Evolutionary conservation across 2,329 filamentous ascomycete species (phyloP), one percentile per base, ranked within the genome.

Genomic region (Periglandula ipomoeae): DNA sequence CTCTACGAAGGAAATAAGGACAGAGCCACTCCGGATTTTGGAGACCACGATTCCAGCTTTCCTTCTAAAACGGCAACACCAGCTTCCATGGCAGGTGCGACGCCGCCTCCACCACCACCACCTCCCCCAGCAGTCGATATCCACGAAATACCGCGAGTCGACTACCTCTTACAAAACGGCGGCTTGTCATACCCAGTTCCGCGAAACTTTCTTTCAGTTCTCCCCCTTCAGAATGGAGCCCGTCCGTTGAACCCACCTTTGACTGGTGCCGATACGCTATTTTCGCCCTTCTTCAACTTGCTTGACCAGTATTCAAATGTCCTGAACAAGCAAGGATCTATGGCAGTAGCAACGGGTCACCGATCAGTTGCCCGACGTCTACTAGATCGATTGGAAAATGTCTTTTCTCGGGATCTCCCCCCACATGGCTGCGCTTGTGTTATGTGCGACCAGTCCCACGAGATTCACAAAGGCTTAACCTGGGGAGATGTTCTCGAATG

Each of bases 401-500:
- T 98, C 8, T 97, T 98, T 66, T 90, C 89, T 2, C 79, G 93
- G 51, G 91, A 97, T 60, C 83, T 98, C 32, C 90, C 90, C 0
- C 82, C 82, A 0, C 83, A 95, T 59, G 82, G 84, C n/a, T 97
- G 91, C 63, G 71, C 75, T 39, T 97, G 91, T 64, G 73, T 93
- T 49, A 87, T 96, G 74, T 97, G 91, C 61, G 79, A 84, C 42
- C 72, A 68, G 11, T 69, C 69, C 3, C 70, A 78, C 34, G 76
- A 82, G 34, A 78, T 84, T 15, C 79, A 82, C 53, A 77, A 75
- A 48, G 90, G 89, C 2, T 74, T 96, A 26, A 93, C 88, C 53
- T 98, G 91, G 91, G 91, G 93, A 9, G 91, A 97, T 62, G 89
- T 97, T 11, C 70, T 98, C 22, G 93, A 98, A 66, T 83, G 90